Percentiles rank a stretch among this genome's conserved stretches.
Conservation (phyloP, 140 eudicot genomes). For the Ambrosia hybrid region DNA sequence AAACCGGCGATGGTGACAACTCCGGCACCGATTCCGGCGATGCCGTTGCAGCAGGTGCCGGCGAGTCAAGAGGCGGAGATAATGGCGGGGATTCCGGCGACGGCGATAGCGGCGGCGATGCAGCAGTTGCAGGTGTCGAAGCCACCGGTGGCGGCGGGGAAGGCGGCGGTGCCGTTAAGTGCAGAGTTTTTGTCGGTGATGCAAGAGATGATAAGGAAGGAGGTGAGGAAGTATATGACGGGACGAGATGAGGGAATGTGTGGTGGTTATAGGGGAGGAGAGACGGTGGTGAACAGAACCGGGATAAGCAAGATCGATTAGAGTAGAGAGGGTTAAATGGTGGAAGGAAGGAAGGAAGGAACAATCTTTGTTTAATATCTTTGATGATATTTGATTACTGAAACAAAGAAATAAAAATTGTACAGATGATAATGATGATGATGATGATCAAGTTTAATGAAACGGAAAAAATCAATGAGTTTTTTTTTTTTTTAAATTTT, state of each 20-base stretch:
- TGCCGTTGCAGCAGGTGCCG: constrained; percentile 29
- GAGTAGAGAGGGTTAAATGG: constrained; percentile 1
- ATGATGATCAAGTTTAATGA: background rate
- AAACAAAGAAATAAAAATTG: constrained; percentile 19
- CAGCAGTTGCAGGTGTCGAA: constrained; percentile 35
- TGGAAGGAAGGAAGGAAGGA: constrained; percentile 7
- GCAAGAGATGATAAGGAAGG: constrained; percentile 89
- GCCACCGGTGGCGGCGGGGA: constrained; percentile 15
- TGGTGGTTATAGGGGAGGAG: constrained; percentile 38
- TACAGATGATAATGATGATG: constrained; percentile 25
- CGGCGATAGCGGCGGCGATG: constrained; percentile 21
- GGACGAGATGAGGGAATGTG: constrained; percentile 49
- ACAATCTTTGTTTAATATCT: constrained; percentile 23
- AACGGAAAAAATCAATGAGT: no score
- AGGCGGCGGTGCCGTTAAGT: constrained; percentile 34
- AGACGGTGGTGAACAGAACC: constrained; percentile 29
- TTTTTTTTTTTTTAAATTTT: no score
- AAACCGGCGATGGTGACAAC: constrained; percentile 7
- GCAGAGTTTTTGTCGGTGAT: constrained; percentile 73
- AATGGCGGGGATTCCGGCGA: constrained; percentile 16
- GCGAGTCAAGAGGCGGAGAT: constrained; percentile 1
- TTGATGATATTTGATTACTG: constrained; percentile 11
- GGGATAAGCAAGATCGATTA: constrained; percentile 39
- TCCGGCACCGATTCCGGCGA: constrained; percentile 16
- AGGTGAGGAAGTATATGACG: constrained; percentile 76